These are phyloP conservation scores for Paecilomyces variotii DNA, from an alignment of 2,329 filamentous ascomycete genomes.

Conservation along the genomic window DNA sequence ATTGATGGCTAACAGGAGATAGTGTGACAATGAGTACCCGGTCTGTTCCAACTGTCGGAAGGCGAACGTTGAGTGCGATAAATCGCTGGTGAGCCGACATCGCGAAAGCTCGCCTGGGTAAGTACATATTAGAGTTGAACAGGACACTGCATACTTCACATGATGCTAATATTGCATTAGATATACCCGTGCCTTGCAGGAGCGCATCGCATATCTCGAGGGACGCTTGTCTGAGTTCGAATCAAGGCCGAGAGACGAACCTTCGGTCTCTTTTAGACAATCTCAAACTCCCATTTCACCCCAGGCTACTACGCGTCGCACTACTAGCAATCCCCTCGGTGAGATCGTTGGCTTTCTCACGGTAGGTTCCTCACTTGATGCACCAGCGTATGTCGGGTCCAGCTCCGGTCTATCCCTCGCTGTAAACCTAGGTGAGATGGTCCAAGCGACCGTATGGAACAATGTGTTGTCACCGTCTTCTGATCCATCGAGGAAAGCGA, in stretches of 20 bases:
- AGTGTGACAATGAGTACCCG: slow-evolving; percentile 41
- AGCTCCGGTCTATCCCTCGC: slow-evolving; percentile 44
- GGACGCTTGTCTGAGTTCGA: slow-evolving; percentile 16
- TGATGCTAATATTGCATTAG: slow-evolving; percentile 14
- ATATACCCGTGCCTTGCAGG: slow-evolving; percentile 37
- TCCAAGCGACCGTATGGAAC: slow-evolving; percentile 48
- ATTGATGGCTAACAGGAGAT: background rate
- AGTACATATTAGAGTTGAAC: slow-evolving; percentile 1
- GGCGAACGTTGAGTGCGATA: slow-evolving; percentile 36
- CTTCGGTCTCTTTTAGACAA: slow-evolving; percentile 16
- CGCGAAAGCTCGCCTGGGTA: slow-evolving; percentile 28
- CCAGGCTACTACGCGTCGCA: background rate
- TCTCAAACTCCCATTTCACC: slow-evolving; percentile 8
- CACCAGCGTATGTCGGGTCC: slow-evolving; percentile 43
- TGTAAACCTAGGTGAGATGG: slow-evolving; percentile 45
- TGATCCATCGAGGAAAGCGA: slow-evolving; percentile 9
- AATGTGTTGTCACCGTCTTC: slow-evolving; percentile 35
- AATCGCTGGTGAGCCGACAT: slow-evolving; percentile 34
- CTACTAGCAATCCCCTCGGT: slow-evolving; percentile 25
- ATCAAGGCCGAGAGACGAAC: slow-evolving; percentile 5
- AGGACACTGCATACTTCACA: no score
- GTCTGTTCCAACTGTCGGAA: slow-evolving; percentile 39
- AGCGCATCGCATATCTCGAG: slow-evolving; percentile 37
- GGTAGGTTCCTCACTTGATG: slow-evolving; percentile 34
- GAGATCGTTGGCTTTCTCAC: slow-evolving; percentile 46